phyloP scores from a whole-genome alignment of 371 early-diverging fungal genomes.

The Mucor indicus region DNA sequence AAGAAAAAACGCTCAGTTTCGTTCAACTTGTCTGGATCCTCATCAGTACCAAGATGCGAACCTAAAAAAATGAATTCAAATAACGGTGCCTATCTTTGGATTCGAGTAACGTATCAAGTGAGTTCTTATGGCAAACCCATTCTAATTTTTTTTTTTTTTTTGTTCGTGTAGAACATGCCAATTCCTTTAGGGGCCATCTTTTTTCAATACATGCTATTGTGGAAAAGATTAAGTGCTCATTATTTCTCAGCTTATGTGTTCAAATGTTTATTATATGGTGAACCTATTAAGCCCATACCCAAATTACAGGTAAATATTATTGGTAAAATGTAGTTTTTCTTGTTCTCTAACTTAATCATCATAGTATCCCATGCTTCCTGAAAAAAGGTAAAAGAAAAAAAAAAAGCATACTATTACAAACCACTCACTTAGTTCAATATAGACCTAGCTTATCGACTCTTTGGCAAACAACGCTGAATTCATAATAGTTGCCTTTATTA shows the following conservation, averaged over 20 bases:
- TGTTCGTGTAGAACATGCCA: constrained; percentile 49
- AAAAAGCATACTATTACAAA: too few species aligned
- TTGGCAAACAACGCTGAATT: constrained; percentile 14
- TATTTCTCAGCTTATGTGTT: constrained; percentile 58
- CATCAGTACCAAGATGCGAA: not conserved
- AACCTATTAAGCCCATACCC: constrained; percentile 59
- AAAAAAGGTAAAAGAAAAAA: constrained; percentile 41
- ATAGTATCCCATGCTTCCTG: constrained; percentile 59
- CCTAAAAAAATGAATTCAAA: constrained; percentile 2
- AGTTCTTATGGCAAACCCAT: too few species aligned
- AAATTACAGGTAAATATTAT: constrained; percentile 46
- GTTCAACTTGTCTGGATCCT: not conserved
- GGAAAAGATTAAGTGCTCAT: constrained; percentile 60
- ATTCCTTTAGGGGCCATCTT: constrained; percentile 58
- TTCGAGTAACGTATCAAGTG: constrained; percentile 33
- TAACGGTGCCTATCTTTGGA: constrained; percentile 33
- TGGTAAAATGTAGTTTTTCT: not conserved
- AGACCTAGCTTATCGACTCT: constrained; percentile 20
- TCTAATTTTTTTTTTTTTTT: not conserved
- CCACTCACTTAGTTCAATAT: too few species aligned
- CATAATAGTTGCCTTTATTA: not conserved
- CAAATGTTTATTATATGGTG: constrained; percentile 56
- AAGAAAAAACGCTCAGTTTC: constrained; percentile 3
- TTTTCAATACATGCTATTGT: constrained; percentile 59
- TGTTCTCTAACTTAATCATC: not conserved